Conservation (phyloP, 2,329 filamentous ascomycete genomes). For the Scolecobasidium constrictum region DNA sequence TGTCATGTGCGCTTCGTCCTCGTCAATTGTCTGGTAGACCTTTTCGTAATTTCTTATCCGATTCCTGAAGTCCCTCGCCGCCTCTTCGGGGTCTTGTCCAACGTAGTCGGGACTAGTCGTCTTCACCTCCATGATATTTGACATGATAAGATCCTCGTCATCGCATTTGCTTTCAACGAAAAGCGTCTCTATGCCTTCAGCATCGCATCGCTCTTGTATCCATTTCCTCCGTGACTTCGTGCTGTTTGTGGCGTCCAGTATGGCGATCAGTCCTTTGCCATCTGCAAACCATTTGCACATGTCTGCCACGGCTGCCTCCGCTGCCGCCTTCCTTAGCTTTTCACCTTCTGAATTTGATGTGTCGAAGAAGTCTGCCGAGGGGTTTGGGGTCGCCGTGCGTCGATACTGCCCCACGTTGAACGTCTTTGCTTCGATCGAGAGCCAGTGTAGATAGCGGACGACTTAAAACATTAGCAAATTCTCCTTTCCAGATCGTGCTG, state of each 20-base stretch:
- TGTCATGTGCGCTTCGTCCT: constrained; percentile 76
- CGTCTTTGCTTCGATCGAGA: constrained; percentile 83
- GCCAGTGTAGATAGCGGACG: constrained; percentile 82
- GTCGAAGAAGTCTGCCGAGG: constrained; percentile 91
- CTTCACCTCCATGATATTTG: constrained; percentile 96
- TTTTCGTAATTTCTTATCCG: constrained; percentile 96
- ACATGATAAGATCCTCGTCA: constrained; percentile 92
- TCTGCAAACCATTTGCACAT: constrained; percentile 88
- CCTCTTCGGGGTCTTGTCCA: constrained; percentile 85
- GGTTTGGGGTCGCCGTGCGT: constrained; percentile 78
- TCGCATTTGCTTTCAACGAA: constrained; percentile 98
- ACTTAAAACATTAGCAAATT: constrained; percentile 17
- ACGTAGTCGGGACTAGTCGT: constrained; percentile 90
- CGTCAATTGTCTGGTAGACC: constrained; percentile 87
- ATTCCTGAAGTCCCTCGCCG: constrained; percentile 83
- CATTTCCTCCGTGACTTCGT: constrained; percentile 82
- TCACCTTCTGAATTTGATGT: constrained; percentile 83
- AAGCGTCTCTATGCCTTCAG: constrained; percentile 74
- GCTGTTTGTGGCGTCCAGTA: constrained; percentile 93
- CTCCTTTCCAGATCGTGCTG: too few species aligned
- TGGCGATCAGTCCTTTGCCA: constrained; percentile 72
- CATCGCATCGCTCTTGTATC: constrained; percentile 71
- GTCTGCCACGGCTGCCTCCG: constrained; percentile 82
- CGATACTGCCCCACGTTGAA: constrained; percentile 98
- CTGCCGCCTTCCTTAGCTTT: constrained; percentile 74